Evolutionary conservation across 2,329 filamentous ascomycete genomes (phyloP).

Genomic region (Phialophora expanda): DNA sequence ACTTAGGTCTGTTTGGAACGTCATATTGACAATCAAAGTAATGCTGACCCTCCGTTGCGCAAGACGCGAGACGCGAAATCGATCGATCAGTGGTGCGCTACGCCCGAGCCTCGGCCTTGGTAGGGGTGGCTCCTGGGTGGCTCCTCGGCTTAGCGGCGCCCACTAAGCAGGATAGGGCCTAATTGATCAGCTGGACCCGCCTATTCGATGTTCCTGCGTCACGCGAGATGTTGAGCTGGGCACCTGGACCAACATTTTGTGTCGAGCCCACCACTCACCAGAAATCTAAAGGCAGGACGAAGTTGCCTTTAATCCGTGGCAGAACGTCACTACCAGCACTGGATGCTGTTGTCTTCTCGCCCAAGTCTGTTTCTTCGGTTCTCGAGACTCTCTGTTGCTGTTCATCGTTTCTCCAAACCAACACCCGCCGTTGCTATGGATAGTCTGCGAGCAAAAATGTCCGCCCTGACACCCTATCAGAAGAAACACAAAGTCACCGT

Average conservation of each 20-base stretch:
- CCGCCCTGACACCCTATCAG: constrained; percentile 56
- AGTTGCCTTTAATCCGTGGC: constrained; percentile 12
- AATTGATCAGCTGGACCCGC: constrained; percentile 19
- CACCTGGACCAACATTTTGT: constrained; percentile 37
- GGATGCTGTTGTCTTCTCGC: constrained; percentile 30
- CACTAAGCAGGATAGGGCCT: neutral
- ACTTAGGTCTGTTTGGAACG: too few relatives aligned
- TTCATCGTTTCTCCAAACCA: constrained; percentile 8
- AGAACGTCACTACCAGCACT: constrained; percentile 14
- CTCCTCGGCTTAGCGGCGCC: constrained; percentile 11
- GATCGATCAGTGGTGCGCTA: neutral
- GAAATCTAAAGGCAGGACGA: constrained; percentile 2
- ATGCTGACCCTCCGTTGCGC: neutral
- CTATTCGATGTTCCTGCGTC: constrained; percentile 31
- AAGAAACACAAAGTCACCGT: constrained; percentile 93
- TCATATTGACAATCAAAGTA: neutral
- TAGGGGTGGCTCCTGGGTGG: neutral
- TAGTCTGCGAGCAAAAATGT: constrained; percentile 48
- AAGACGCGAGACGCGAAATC: neutral
- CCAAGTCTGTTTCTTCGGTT: constrained; percentile 24
- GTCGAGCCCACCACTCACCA: constrained; percentile 29
- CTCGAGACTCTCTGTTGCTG: constrained; percentile 24
- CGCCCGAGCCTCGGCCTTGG: constrained; percentile 9
- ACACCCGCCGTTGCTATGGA: constrained; percentile 28
- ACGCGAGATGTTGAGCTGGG: constrained; percentile 34